Percentiles rank a stretch among this genome's conserved stretches.
Conservation (phyloP, 768 basidiomycete species). For the Podaxis sp. region DNA sequence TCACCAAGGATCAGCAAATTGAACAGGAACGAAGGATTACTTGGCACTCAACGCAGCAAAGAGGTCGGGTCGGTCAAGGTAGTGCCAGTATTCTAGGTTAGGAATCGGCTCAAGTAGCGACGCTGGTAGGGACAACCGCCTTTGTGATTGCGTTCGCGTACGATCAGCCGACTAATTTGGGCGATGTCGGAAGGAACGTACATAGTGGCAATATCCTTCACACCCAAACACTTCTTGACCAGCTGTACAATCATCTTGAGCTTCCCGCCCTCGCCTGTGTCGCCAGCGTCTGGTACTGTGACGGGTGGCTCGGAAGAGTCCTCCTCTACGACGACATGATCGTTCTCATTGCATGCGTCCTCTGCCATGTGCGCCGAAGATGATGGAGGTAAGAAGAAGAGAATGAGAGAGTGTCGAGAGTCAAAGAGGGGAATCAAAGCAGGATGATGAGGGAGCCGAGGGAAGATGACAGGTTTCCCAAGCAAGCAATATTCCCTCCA, state of each 20-base stretch:
- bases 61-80: constrained; percentile 86
- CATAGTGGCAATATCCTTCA: constrained; percentile 95
- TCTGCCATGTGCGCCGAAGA: not conserved
- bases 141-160: constrained; percentile 27
- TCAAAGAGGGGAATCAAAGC: not conserved
- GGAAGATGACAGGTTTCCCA: constrained; percentile 2
- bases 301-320: constrained; percentile 57
- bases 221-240: constrained; percentile 88
- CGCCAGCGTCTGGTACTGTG: constrained; percentile 67
- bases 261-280: constrained; percentile 85
- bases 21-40: not conserved
- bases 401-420: not conserved
- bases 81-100: constrained; percentile 96
- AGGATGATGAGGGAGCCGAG: constrained; percentile 1
- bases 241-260: constrained; percentile 92
- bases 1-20: not conserved
- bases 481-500: constrained; percentile 3
- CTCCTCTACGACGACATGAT: constrained; percentile 32
- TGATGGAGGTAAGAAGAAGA: not conserved
- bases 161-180: not conserved
- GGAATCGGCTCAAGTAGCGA: constrained; percentile 92
- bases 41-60: constrained; percentile 77
- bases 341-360: not conserved
- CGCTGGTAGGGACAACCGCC: constrained; percentile 91
- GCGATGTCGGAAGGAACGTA: constrained; percentile 37